Percentiles rank a stretch among this genome's conserved stretches.
These are phyloP conservation scores for Agapanthus africanus DNA, from an alignment of 106 monocot genomes.

Conservation along the genomic window DNA sequence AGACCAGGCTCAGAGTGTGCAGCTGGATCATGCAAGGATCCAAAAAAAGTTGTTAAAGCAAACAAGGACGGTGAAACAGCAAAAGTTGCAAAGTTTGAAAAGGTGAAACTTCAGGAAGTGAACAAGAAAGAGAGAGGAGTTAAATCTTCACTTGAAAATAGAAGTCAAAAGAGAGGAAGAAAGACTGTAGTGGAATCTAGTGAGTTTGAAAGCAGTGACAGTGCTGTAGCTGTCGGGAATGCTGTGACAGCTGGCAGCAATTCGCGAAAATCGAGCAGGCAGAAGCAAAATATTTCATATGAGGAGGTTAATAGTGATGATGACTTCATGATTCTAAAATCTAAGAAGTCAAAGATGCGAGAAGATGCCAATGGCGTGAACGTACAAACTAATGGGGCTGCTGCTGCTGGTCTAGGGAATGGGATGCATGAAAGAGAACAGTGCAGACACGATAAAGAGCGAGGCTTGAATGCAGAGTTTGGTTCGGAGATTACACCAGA, in stretches of 20 bases:
- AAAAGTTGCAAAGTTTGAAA: conserved; percentile 37
- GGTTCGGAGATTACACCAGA: not conserved
- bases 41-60: conserved; percentile 14
- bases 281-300: conserved; percentile 14
- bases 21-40: not conserved
- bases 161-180: conserved; percentile 27
- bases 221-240: conserved; percentile 11
- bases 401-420: conserved; percentile 24
- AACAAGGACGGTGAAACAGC: not conserved
- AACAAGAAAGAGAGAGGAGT: conserved; percentile 10
- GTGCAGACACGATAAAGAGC: not conserved
- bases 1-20: conserved; percentile 1
- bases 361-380: too few species aligned
- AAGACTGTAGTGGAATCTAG: conserved; percentile 23
- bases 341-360: conserved; percentile 13
- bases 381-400: too few species aligned
- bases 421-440: not conserved
- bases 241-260: too few species aligned
- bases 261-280: conserved; percentile 5
- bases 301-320: conserved; percentile 8
- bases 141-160: conserved; percentile 20
- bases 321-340: conserved; percentile 11
- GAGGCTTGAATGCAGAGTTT: conserved; percentile 1
- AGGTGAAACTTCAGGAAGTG: conserved; percentile 26
- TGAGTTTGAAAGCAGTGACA: conserved; percentile 26